These are phyloP conservation scores for Sporothrix brasiliensis DNA, from an alignment of 2,329 filamentous ascomycete genomes.

Conservation along the genomic window DNA sequence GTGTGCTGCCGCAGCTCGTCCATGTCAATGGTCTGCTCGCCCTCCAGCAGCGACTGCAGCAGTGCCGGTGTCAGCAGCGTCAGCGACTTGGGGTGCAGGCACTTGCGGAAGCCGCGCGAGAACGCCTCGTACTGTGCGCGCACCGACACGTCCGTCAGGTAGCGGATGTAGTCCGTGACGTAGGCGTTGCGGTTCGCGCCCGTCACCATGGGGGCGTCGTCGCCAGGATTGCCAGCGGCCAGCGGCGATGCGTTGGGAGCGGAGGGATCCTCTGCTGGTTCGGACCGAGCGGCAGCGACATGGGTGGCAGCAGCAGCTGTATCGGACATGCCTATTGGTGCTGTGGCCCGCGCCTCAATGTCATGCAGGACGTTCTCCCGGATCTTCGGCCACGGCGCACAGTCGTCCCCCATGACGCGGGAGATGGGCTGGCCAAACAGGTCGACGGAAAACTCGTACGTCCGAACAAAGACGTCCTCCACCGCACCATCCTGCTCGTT, in stretches of 20 bases:
- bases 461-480: conserved; percentile 78
- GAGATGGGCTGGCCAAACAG: conserved; percentile 61
- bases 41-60: conserved; percentile 80
- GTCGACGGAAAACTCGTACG: conserved; percentile 79
- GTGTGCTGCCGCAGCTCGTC: conserved; percentile 69
- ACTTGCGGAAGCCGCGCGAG: conserved; percentile 74
- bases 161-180: conserved; percentile 80
- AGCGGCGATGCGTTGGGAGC: neutral
- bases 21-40: conserved; percentile 78
- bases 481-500: conserved; percentile 73
- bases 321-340: neutral
- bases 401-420: conserved; percentile 54
- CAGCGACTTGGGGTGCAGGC: conserved; percentile 70
- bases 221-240: conserved; percentile 21
- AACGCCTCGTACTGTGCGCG: conserved; percentile 79
- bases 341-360: conserved; percentile 8
- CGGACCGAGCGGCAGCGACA: neutral
- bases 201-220: conserved; percentile 69
- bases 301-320: neutral
- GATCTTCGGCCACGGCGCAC: conserved; percentile 59
- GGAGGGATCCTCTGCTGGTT: neutral
- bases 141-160: conserved; percentile 78
- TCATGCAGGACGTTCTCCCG: conserved; percentile 36
- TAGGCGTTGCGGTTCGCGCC: conserved; percentile 76
- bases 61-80: conserved; percentile 70